Evolutionary conservation across 495 filamentous ascomycete genomes (phyloP).

Genomic region (Tetracladium setigerum): DNA sequence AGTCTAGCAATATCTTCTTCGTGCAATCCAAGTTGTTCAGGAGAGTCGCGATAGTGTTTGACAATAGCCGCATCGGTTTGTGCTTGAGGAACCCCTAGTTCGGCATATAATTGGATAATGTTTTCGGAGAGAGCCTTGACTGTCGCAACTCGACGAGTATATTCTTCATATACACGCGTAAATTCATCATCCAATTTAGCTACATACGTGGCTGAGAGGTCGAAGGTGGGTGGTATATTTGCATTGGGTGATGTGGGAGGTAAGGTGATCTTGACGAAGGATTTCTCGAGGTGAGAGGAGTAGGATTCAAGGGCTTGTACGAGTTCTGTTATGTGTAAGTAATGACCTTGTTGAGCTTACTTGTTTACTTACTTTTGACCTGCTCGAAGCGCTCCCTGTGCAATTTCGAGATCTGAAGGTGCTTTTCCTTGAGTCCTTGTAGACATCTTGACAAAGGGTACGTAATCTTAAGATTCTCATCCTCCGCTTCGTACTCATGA

Average conservation of each 20-base stretch:
- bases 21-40: constrained; percentile 88
- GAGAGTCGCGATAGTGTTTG: constrained; percentile 78
- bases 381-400: constrained; percentile 89
- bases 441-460: constrained; percentile 76
- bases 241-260: constrained; percentile 73
- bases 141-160: constrained; percentile 65
- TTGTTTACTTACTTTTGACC: constrained; percentile 69
- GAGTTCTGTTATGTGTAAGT: constrained; percentile 53
- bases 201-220: constrained; percentile 84
- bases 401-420: constrained; percentile 65
- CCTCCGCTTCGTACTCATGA: constrained; percentile 52
- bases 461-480: constrained; percentile 63
- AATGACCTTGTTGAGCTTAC: not conserved
- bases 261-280: constrained; percentile 71
- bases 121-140: constrained; percentile 73
- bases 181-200: constrained; percentile 84
- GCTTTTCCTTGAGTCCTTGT: constrained; percentile 74
- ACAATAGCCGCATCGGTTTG: constrained; percentile 87
- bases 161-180: constrained; percentile 89
- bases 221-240: constrained; percentile 71
- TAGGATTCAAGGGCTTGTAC: constrained; percentile 91
- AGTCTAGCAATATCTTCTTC: constrained; percentile 73
- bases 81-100: constrained; percentile 84
- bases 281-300: constrained; percentile 83
- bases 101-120: constrained; percentile 90